A percentile compares a stretch with the other conserved stretches of the same genome.
Evolutionary conservation across 257 asterid species (phyloP).

Genomic region (Nicotiana paniculata): DNA sequence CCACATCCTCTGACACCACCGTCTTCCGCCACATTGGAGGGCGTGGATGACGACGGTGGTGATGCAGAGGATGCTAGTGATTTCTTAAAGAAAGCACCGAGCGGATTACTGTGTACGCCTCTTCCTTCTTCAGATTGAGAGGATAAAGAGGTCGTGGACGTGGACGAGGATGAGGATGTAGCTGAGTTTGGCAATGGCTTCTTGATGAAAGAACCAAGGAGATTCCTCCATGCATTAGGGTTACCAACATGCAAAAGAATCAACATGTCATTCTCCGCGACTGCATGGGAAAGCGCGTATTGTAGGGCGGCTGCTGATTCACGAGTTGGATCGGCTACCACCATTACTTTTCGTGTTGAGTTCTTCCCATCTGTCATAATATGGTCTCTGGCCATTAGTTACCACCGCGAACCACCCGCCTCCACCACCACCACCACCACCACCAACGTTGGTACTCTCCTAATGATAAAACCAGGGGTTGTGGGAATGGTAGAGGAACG

Average conservation of each 20-base stretch:
- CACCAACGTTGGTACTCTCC: background rate
- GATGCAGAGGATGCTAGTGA: background rate
- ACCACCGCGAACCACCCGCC: background rate
- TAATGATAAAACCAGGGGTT: background rate
- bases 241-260: slow-evolving; percentile 51
- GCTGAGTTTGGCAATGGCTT: slow-evolving; percentile 17
- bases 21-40: background rate
- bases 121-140: background rate
- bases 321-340: slow-evolving; percentile 65
- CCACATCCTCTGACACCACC: background rate
- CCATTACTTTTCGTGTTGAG: slow-evolving; percentile 55
- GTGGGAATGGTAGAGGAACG: background rate
- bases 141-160: background rate
- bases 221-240: slow-evolving; percentile 44
- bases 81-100: background rate
- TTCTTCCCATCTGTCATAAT: slow-evolving; percentile 31
- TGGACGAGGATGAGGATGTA: slow-evolving; percentile 12
- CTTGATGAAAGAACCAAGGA: slow-evolving; percentile 40
- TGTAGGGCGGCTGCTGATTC: slow-evolving; percentile 70
- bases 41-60: background rate
- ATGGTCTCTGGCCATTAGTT: slow-evolving; percentile 15
- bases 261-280: slow-evolving; percentile 43
- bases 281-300: slow-evolving; percentile 57
- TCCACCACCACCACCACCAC: background rate
- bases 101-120: background rate